A percentile compares a stretch with the other conserved stretches of the same genome.
phyloP scores from a whole-genome alignment of 2,329 filamentous ascomycete species.

The Diaporthe citriasiana region DNA sequence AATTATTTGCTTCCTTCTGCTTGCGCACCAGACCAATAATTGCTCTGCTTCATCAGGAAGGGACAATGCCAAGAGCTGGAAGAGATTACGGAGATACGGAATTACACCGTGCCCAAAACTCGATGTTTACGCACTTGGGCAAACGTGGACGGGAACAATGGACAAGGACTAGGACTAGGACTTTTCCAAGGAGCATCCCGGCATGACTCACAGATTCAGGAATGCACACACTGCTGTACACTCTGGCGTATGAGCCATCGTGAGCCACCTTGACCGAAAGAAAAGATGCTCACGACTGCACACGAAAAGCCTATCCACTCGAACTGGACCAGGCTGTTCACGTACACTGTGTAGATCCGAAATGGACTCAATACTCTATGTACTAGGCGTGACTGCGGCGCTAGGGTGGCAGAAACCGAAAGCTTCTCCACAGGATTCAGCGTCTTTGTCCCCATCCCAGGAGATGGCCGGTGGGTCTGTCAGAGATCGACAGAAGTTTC shows the following conservation, averaged over 20 bases:
- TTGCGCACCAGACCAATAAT: not conserved
- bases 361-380: not conserved
- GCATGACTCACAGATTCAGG: not conserved
- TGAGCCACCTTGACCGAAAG: conserved; percentile 21
- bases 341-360: not conserved
- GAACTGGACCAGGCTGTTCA: not conserved
- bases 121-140: not conserved
- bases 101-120: not conserved
- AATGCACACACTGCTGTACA: not conserved
- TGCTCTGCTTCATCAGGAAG: not conserved
- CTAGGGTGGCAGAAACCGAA: not conserved
- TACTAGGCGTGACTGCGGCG: not conserved
- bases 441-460: conserved; percentile 4
- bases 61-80: not conserved
- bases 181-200: not conserved
- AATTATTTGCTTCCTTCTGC: not conserved
- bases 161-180: not conserved
- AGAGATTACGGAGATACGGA: conserved; percentile 4
- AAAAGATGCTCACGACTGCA: not conserved
- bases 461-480: conserved; percentile 31
- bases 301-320: not conserved
- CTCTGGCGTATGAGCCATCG: not conserved
- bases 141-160: conserved; percentile 6
- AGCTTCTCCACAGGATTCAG: not conserved
- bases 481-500: conserved; percentile 29